Evolutionary conservation across 176 grass and related monocot genomes (phyloP), one percentile per base, ranked within the genome.

Genomic region (Hordeum marinum): DNA sequence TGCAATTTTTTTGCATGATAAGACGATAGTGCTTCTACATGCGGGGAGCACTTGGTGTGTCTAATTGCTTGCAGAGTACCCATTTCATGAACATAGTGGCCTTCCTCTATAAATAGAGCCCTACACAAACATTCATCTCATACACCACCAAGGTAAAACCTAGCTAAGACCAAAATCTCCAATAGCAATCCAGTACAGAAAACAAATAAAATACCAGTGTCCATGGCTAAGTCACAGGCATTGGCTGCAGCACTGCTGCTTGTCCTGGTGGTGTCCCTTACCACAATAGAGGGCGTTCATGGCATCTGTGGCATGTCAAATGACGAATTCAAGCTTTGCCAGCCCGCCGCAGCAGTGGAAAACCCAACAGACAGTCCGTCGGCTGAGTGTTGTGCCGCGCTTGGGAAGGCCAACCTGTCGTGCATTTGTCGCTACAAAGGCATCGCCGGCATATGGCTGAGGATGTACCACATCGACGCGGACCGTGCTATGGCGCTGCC

Each of bases 391-490:
- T 54, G 50, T 20, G 50, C 0, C 50, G 6, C 50, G 17, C 50
- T 54, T 54, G 50, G 50, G 50, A 54, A 54, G 50, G 50, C 15
- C 50, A 54, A 54, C 50, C 6, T 54, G 17, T 54, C 6, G 0
- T 54, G 50, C 50, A 55, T 91, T 62, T 94, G 92, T 80, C 88
- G 84, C 0, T 94, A 94, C 64, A 73, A 71, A 66, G 77, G 86
- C 26, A 80, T 90, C 4, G 32, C 58, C 15, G 64, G 46, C 77
- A 73, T 88, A 37, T 72, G 88, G 68, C 36, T 94, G 58, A 88
- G 86, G 40, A 82, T 88, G 29, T 86, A 89, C 21, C 86, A 90
- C 46, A 91, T 94, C 55, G 83, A 94, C 71, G 75, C 87, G 0
- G 63, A 26, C 77, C 76, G 90, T 7, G 92, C 50, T 2, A 54